Conservation (phyloP, 2,329 filamentous ascomycete genomes). For the Exophiala oligosperma region DNA sequence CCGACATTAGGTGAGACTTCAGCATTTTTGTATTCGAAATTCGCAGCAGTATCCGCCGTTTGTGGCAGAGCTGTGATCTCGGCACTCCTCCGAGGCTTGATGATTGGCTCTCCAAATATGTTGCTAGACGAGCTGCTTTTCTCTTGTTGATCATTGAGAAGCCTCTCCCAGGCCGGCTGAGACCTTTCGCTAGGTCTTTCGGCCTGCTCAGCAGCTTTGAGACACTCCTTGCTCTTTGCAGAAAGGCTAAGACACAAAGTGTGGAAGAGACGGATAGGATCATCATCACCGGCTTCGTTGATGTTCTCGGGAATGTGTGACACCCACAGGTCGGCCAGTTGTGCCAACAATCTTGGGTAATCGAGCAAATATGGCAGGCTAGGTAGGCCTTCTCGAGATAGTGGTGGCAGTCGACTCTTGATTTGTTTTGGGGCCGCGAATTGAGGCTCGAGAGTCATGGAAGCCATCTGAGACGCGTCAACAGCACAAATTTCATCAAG, state of each 20-base stretch:
- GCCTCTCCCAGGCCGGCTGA: conserved; percentile 51
- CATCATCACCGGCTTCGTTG: conserved; percentile 39
- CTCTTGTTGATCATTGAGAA: conserved; percentile 50
- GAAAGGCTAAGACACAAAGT: conserved; percentile 43
- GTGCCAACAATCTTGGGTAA: conserved; percentile 79
- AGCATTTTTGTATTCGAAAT: conserved; percentile 5
- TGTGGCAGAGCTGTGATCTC: conserved; percentile 29
- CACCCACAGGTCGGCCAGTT: conserved; percentile 66
- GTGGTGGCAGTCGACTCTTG: conserved; percentile 73
- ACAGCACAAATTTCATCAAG: conserved; percentile 86
- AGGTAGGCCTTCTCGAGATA: conserved; percentile 86
- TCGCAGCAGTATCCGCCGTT: conserved; percentile 16
- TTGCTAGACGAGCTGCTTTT: conserved; percentile 14
- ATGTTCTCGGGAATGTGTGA: conserved; percentile 42
- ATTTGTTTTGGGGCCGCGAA: conserved; percentile 95
- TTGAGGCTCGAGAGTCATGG: conserved; percentile 57
- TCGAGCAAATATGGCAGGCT: conserved; percentile 92
- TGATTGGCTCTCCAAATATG: conserved; percentile 18
- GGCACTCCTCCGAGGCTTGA: conserved; percentile 4
- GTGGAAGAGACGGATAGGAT: conserved; percentile 45
- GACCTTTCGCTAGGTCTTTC: conserved; percentile 48
- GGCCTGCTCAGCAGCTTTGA: conserved; percentile 48
- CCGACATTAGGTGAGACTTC: conserved; percentile 13
- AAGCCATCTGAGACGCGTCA: conserved; percentile 65
- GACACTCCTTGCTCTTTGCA: conserved; percentile 46